A percentile compares a stretch with the other conserved stretches of the same genome.
Evolutionary conservation across 257 asterid species (phyloP).

Genomic region (Solanum appendiculatum): DNA sequence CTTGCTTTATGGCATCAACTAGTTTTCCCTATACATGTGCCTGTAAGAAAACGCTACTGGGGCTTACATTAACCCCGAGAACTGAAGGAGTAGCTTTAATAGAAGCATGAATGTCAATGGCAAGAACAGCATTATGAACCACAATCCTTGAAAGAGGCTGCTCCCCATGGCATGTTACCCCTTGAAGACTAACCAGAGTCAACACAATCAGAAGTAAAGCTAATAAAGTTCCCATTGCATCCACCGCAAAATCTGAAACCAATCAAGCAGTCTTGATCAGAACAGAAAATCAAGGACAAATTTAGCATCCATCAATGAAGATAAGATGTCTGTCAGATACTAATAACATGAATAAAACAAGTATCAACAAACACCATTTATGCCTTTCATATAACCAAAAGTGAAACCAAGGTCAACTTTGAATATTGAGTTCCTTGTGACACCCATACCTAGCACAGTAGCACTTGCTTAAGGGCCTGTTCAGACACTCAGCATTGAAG

Average conservation of each 20-base stretch:
- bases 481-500: too few species aligned
- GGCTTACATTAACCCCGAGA: constrained; percentile 57
- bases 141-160: constrained; percentile 68
- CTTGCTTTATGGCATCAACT: not conserved
- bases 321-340: not conserved
- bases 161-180: constrained; percentile 52
- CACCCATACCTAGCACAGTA: not conserved
- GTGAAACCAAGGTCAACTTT: not conserved
- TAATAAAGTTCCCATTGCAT: constrained; percentile 32
- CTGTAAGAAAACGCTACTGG: not conserved
- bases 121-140: constrained; percentile 50
- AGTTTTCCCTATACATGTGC: not conserved
- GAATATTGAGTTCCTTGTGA: not conserved
- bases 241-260: not conserved
- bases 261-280: not conserved
- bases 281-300: not conserved
- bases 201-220: constrained; percentile 32
- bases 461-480: not conserved
- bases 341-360: not conserved
- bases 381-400: not conserved
- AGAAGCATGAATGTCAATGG: constrained; percentile 41
- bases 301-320: not conserved
- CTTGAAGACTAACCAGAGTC: constrained; percentile 32
- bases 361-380: not conserved
- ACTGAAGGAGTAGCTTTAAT: constrained; percentile 64